Conservation (phyloP, 257 asterid genomes). For the Linderniella brevidens region DNA sequence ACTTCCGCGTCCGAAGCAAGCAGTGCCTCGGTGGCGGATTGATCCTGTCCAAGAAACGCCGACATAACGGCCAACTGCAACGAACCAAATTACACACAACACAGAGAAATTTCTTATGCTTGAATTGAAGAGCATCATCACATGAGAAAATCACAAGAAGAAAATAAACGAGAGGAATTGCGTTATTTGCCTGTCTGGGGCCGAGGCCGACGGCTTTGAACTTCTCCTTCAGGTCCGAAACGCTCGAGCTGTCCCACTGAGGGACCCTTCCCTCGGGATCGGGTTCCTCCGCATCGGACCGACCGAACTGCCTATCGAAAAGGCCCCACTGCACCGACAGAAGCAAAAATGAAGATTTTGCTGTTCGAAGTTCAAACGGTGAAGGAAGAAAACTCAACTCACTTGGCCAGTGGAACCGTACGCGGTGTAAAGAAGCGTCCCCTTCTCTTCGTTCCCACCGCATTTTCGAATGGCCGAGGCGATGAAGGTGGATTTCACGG, state of each 20-base stretch:
- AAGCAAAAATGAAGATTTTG: neutral
- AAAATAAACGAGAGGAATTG: neutral
- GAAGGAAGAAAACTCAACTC: slow-evolving; percentile 4
- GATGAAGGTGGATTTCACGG: slow-evolving; percentile 67
- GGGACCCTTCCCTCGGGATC: slow-evolving; percentile 97
- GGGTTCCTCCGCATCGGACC: slow-evolving; percentile 63
- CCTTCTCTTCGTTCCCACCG: slow-evolving; percentile 94
- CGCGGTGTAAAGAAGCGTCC: slow-evolving; percentile 51
- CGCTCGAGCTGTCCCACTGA: slow-evolving; percentile 60
- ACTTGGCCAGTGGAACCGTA: slow-evolving; percentile 95
- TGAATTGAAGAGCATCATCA: neutral
- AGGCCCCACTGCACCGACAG: slow-evolving; percentile 53
- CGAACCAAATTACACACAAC: neutral
- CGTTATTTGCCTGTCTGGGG: slow-evolving; percentile 64
- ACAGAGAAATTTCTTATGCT: neutral
- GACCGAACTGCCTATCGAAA: slow-evolving; percentile 71
- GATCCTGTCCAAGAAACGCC: slow-evolving; percentile 89
- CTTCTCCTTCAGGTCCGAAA: slow-evolving; percentile 68
- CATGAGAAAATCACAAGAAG: neutral
- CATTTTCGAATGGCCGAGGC: slow-evolving; percentile 78
- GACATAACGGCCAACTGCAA: slow-evolving; percentile 88
- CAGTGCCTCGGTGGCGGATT: slow-evolving; percentile 57
- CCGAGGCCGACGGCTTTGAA: slow-evolving; percentile 66
- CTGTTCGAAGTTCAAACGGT: neutral
- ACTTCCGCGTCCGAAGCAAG: slow-evolving; percentile 79